phyloP scores from a whole-genome alignment of 768 basidiomycete genomes.

The Macrolepiota albuminosa region DNA sequence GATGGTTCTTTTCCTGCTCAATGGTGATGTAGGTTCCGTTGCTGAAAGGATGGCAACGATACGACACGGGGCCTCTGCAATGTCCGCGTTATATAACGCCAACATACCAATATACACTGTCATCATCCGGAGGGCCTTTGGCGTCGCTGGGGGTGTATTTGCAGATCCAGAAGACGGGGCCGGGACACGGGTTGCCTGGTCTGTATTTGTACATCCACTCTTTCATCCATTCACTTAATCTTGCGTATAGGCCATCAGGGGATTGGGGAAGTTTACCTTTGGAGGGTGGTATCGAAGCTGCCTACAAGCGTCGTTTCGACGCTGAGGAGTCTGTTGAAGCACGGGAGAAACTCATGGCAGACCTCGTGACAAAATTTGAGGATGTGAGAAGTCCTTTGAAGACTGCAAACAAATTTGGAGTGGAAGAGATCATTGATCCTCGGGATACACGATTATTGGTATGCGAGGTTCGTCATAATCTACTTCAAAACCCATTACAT shows the following conservation, averaged over 20 bases:
- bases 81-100: constrained; percentile 33
- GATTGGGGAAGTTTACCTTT: constrained; percentile 39
- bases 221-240: neutral
- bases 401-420: constrained; percentile 34
- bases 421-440: constrained; percentile 39
- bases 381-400: constrained; percentile 32
- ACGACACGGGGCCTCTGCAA: constrained; percentile 32
- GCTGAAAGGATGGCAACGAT: constrained; percentile 36
- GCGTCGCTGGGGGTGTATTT: constrained; percentile 35
- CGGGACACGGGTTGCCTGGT: constrained; percentile 34
- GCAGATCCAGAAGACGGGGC: constrained; percentile 31
- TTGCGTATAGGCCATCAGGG: constrained; percentile 30
- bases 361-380: constrained; percentile 30
- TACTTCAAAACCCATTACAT: neutral
- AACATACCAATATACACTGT: constrained; percentile 33
- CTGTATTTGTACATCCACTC: constrained; percentile 7
- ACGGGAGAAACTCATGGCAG: constrained; percentile 29
- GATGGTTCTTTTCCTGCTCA: neutral
- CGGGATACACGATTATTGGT: constrained; percentile 31
- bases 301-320: constrained; percentile 35
- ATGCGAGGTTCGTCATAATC: constrained; percentile 28
- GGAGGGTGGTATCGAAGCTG: constrained; percentile 38
- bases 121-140: constrained; percentile 33
- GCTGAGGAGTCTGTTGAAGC: constrained; percentile 23
- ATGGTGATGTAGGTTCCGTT: constrained; percentile 4